Evolutionary conservation across 176 grass and related monocot genomes (phyloP).

Genomic region (Oryza meyeriana): DNA sequence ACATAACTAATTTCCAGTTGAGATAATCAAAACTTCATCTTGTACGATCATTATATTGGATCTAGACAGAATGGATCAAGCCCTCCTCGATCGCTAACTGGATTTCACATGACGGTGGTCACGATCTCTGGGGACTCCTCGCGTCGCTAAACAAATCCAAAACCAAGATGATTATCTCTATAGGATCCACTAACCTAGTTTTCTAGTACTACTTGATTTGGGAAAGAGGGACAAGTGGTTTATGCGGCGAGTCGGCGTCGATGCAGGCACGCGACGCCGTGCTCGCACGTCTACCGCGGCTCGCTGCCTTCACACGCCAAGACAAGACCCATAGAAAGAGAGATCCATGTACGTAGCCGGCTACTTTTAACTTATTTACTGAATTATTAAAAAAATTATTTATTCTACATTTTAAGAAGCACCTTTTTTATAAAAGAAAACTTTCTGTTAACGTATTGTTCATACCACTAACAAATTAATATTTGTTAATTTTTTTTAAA

Average conservation of each 20-base stretch:
- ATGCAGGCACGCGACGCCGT: not conserved
- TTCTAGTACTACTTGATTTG: not conserved
- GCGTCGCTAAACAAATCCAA: not conserved
- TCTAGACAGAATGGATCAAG: not conserved
- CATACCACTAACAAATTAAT: too few relatives aligned
- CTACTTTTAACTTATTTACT: too few relatives aligned
- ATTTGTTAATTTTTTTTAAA: too few relatives aligned
- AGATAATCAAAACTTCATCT: not conserved
- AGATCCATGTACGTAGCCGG: too few relatives aligned
- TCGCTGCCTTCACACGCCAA: not conserved
- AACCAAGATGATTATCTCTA: not conserved
- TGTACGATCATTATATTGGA: not conserved
- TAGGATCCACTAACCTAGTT: not conserved
- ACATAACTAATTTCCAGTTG: not conserved
- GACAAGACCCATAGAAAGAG: not conserved
- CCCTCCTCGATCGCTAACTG: not conserved
- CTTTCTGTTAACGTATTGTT: too few relatives aligned
- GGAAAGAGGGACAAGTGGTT: not conserved
- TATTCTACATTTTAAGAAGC: too few relatives aligned
- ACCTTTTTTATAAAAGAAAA: too few relatives aligned
- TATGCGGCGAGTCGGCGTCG: conserved; percentile 38
- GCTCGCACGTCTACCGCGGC: not conserved
- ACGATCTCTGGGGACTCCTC: not conserved
- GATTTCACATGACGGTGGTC: not conserved
- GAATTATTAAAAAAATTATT: too few relatives aligned